Evolutionary conservation across 257 asterid genomes (phyloP), one percentile per base, ranked within the genome.

Genomic region (Solanum sitiens): DNA sequence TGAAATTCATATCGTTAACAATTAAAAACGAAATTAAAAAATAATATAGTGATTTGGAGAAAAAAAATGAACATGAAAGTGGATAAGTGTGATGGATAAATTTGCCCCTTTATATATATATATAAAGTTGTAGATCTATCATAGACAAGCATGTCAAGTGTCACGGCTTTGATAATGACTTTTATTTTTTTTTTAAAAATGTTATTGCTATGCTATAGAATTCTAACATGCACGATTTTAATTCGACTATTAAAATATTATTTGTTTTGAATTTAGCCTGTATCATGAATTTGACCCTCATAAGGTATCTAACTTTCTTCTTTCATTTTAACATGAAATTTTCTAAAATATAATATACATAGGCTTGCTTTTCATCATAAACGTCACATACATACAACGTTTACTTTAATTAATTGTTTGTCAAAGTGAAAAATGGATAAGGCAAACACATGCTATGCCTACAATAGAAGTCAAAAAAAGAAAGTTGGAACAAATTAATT

Each of bases 1-100:
- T 11, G 21, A 4, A 23, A 4, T 61, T 23, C 6, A 10, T 23
- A 9, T 23, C 7, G 23, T 10, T 61, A 61, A 61, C 3, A 9
- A 61, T 61, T 4, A 61, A 23, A 61, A 23, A 21, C 1, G 37
- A 1, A 76, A n/a, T 42, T n/a, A 42, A 13, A 83, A 68, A 50
- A 83, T 39, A 6, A 47, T 71, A 53, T 6, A 30, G 18, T 61
- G 35, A 15, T 85, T 44, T 25, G 86, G 39, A 20, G 65, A 75
- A 50, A 18, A 61, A 75, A 86, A 68, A 35, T 37, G 39, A 80
- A 18, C 4, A 3, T 5, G 50, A 56, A 82, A 90, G 32, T 88
- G 91, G 92, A 90, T 87, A 90, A 89, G 70, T 89, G 79, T 90
- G 95, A 94, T 30, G 92, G 91, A 93, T 94, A 89, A 83, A 90